Evolutionary conservation across 257 asterid species (phyloP), one percentile per base, ranked within the genome.

Genomic region (Paraleonurus japonicus): DNA sequence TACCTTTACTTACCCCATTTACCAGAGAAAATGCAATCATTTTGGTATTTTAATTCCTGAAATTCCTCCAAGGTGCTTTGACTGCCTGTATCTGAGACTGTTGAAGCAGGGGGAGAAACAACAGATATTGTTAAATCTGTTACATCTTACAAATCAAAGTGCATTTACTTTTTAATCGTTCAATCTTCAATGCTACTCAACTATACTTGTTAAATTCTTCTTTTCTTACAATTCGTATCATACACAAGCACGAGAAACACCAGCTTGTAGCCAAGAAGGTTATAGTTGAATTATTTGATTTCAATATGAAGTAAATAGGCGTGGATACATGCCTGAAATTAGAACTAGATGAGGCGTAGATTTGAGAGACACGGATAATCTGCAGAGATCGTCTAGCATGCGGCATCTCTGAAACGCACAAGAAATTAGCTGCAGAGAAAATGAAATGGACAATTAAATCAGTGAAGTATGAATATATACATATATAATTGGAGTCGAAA

Each of bases 1-100:
- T 33, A 37, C 69, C 33, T 71, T 76, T 37, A 54, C 93, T 83
- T 67, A 92, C 96, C 95, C 96, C 96, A 92, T 72, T 78, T 86
- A 71, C 80, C 57, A 45, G 83, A 67, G 64, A 78, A 80, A 54
- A 37, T 8, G 7, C 80, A 80, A 73, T 72, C 70, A 27, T 47
- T 64, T 16, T 58, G 28, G 45, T 58, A 81, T 68, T 73, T 85
- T 51, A 89, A 62, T 60, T 48, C 76, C 72, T 74, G 81, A 81
- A 83, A 82, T 61, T 89, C 98, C 69, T 88, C 89, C 82, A 85
- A 79, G 51, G 65, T 72, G 87, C 89, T 86, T 73, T 90, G 90
- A 41, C 71, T 76, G 47, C 98, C 96, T 13, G 96, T 92, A 78
- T 92, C 96, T 13, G 96, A 92, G 78, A 92, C 98, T 92, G 92